phyloP scores from a whole-genome alignment of 192 early-diverging fungal species.

The Linnemannia hyalina region DNA sequence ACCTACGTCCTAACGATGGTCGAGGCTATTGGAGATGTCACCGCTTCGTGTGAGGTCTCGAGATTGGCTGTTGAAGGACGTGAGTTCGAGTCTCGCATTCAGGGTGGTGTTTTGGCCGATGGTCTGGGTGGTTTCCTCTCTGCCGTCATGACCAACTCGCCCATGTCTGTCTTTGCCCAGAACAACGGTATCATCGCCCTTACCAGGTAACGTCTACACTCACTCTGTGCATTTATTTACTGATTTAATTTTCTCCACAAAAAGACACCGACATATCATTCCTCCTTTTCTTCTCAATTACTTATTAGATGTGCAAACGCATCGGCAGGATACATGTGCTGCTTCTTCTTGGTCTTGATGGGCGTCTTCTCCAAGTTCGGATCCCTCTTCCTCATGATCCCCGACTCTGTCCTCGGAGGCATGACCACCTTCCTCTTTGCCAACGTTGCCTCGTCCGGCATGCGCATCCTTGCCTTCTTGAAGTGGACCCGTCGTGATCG shows the following conservation, averaged over 20 bases:
- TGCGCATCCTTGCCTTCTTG: constrained; percentile 66
- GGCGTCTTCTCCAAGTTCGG: constrained; percentile 68
- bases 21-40: constrained; percentile 67
- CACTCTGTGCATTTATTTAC: background rate
- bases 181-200: constrained; percentile 70
- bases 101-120: constrained; percentile 69
- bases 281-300: background rate
- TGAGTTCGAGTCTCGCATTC: constrained; percentile 63
- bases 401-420: constrained; percentile 63
- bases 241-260: background rate
- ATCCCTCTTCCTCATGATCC: constrained; percentile 61
- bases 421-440: constrained; percentile 69
- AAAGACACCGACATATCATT: background rate
- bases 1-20: constrained; percentile 61
- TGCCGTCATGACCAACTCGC: constrained; percentile 65
- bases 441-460: constrained; percentile 65
- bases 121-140: constrained; percentile 64
- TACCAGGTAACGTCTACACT: constrained; percentile 48
- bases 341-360: constrained; percentile 62
- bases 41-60: constrained; percentile 68
- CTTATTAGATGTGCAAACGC: constrained; percentile 56
- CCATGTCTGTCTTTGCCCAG: constrained; percentile 68
- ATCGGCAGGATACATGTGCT: constrained; percentile 64
- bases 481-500: constrained; percentile 67
- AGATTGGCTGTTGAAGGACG: constrained; percentile 63